A percentile compares a stretch with the other conserved stretches of the same genome.
Conservation (phyloP, 2,329 filamentous ascomycete species). For the Grosmannia clavigera region DNA sequence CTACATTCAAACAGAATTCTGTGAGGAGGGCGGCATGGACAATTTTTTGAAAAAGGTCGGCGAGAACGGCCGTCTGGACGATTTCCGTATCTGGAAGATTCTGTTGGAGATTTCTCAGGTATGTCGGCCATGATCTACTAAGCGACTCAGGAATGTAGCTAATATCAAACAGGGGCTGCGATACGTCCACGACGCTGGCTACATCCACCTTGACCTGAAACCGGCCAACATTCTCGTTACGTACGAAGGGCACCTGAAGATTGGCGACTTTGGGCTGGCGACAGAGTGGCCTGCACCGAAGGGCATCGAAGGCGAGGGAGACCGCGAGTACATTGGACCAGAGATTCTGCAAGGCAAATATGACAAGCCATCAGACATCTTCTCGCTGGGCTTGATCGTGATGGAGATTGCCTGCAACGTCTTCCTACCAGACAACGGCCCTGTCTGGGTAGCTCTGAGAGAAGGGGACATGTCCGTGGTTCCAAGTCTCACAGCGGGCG, state of each 20-base stretch:
- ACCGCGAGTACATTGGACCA: conserved; percentile 90
- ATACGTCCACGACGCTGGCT: conserved; percentile 79
- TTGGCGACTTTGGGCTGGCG: conserved; percentile 78
- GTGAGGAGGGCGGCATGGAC: conserved; percentile 84
- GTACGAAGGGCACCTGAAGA: conserved; percentile 71
- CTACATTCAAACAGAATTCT: conserved; percentile 96
- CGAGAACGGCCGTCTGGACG: conserved; percentile 74
- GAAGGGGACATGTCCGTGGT: conserved; percentile 83
- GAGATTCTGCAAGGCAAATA: conserved; percentile 80
- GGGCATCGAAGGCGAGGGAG: conserved; percentile 79
- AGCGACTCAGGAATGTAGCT: background rate
- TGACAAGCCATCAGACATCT: conserved; percentile 86
- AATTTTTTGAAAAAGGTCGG: conserved; percentile 75
- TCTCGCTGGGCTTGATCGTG: conserved; percentile 86
- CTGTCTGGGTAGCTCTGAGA: conserved; percentile 79
- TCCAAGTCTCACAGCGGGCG: conserved; percentile 75
- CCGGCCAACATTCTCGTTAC: conserved; percentile 75
- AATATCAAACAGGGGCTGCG: conserved; percentile 57
- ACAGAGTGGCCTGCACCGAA: conserved; percentile 63
- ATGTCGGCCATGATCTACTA: conserved; percentile 23
- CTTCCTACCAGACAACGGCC: conserved; percentile 82
- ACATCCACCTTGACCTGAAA: conserved; percentile 77
- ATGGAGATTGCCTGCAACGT: conserved; percentile 93
- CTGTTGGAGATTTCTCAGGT: conserved; percentile 75
- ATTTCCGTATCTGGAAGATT: conserved; percentile 98